Percentiles rank a stretch among this genome's conserved stretches.
These are phyloP conservation scores for Torulaspora indica DNA, from an alignment of 805 yeast genomes.

Conservation along the genomic window DNA sequence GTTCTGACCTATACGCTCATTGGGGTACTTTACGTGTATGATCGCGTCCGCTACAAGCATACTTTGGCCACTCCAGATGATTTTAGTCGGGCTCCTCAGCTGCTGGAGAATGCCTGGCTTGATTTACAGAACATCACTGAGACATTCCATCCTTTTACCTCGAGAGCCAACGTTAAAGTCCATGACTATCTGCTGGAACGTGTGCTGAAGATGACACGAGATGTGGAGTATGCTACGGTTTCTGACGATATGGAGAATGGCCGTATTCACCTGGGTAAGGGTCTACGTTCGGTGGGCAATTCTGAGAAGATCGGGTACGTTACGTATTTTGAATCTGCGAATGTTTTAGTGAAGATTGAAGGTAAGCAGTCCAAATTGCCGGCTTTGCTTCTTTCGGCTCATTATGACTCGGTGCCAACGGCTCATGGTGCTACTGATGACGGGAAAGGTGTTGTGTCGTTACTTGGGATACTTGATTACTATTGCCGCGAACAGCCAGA, in stretches of 20 bases:
- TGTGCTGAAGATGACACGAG: slow-evolving; percentile 36
- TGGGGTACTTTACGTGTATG: slow-evolving; percentile 36
- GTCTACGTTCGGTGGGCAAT: slow-evolving; percentile 45
- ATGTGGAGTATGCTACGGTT: slow-evolving; percentile 29
- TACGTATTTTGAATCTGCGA: slow-evolving; percentile 77
- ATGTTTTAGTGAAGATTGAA: slow-evolving; percentile 67
- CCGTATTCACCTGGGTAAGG: slow-evolving; percentile 46
- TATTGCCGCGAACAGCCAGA: slow-evolving; percentile 49
- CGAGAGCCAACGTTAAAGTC: slow-evolving; percentile 70
- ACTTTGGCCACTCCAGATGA: slow-evolving; percentile 35
- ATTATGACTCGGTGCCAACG: slow-evolving; percentile 85
- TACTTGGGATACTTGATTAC: slow-evolving; percentile 63
- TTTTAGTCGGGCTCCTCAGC: slow-evolving; percentile 36
- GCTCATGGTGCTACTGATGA: slow-evolving; percentile 88
- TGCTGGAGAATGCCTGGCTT: slow-evolving; percentile 50
- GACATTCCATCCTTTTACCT: slow-evolving; percentile 71
- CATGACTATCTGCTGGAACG: slow-evolving; percentile 57
- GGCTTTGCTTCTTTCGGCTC: slow-evolving; percentile 75
- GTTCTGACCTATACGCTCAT: slow-evolving; percentile 44
- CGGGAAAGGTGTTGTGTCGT: slow-evolving; percentile 80
- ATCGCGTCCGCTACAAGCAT: slow-evolving; percentile 16
- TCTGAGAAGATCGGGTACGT: slow-evolving; percentile 43
- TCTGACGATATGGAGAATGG: slow-evolving; percentile 38
- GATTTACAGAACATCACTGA: slow-evolving; percentile 66
- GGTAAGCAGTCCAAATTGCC: slow-evolving; percentile 57